Conservation (phyloP, 2,329 filamentous ascomycete species). For the Trichoderma sp. region DNA sequence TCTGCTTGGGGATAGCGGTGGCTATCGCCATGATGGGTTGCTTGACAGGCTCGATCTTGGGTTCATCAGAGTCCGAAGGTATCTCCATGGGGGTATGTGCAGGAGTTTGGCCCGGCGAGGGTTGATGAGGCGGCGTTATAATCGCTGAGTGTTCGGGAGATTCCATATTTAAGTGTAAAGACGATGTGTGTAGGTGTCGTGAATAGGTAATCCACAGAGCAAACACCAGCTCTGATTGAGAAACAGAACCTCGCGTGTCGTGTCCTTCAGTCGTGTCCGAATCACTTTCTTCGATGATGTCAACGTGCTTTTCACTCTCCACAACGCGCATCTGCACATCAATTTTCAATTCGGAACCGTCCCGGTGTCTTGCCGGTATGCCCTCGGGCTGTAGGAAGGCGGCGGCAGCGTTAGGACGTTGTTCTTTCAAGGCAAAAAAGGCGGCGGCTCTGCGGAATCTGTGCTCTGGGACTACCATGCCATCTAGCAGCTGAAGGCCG, state of each 20-base stretch:
- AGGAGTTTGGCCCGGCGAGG: slow-evolving; percentile 69
- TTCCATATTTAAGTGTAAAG: slow-evolving; percentile 50
- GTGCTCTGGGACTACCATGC: slow-evolving; percentile 95
- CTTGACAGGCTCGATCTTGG: slow-evolving; percentile 37
- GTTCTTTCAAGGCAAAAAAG: slow-evolving; percentile 78
- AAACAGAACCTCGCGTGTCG: slow-evolving; percentile 46
- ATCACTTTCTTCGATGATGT: slow-evolving; percentile 59
- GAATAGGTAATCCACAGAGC: slow-evolving; percentile 98
- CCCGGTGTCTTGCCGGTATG: slow-evolving; percentile 79
- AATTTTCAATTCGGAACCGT: slow-evolving; percentile 88
- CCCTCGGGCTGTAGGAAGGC: slow-evolving; percentile 83
- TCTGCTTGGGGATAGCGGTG: slow-evolving; percentile 52
- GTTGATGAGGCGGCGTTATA: slow-evolving; percentile 72
- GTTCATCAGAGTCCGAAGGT: slow-evolving; percentile 47
- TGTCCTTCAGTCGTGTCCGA: slow-evolving; percentile 36
- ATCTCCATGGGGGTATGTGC: slow-evolving; percentile 57
- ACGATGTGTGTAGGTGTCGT: slow-evolving; percentile 73
- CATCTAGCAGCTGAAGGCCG: slow-evolving; percentile 77
- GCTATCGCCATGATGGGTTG: slow-evolving; percentile 36
- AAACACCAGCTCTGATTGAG: slow-evolving; percentile 77
- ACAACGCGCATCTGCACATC: slow-evolving; percentile 97
- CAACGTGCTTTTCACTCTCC: slow-evolving; percentile 72
- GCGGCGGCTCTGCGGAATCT: slow-evolving; percentile 89
- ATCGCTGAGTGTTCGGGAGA: slow-evolving; percentile 63
- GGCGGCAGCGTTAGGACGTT: slow-evolving; percentile 71